Base-by-base conservation (phyloP, 108 stramenopile genomes). In the Fragilaria crotonensis region DNA sequence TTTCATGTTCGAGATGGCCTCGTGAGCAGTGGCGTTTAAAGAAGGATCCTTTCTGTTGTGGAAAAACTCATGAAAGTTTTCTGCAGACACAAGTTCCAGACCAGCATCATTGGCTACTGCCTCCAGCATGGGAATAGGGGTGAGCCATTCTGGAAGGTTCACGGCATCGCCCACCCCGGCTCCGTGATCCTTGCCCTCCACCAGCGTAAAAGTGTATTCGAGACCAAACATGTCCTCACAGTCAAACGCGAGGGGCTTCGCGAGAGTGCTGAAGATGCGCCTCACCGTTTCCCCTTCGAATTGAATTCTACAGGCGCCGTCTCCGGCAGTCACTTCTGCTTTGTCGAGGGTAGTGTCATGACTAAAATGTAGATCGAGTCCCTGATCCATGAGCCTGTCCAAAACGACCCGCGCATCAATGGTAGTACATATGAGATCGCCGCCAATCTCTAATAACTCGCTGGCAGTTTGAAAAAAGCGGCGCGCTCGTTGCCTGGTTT, bases 361-460 rank as follows among this genome's bases (percentile, higher is more conserved):
- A 50, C 76, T 81, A 59, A 75, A 80, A n/a, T n/a, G n/a, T n/a
- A n/a, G n/a, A 58, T 94, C 78, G n/a, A 66, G 54, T 0, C 89
- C 89, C 21, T 83, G 47, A 26, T 64, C 68, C 93, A 94, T 87
- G 59, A 94, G 52, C 48, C 83, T 73, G 2, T 81, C 75, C 27
- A 88, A 54, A 7, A 90, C 81, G 5, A 87, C 83, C 29, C 88
- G 52, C 0, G 96, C 90, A 79, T 99, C 96, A 50, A 98, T 92
- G 0, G 98, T 99, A 3, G 98, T 99, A 30, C 85, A 88, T 25
- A 98, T 83, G 51, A 97, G 81, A 47, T 86, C 78, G 25, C 96
- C 96, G 4, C 96, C 96, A 45, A 85, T 67, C 26, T 88, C 85
- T 4, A 99, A 62, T 5, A 94, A 69, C 52, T 81, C 65, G 50